Evolutionary conservation across 768 basidiomycete genomes (phyloP), one percentile per base, ranked within the genome.

Genomic region (Lactarius deliciosus): DNA sequence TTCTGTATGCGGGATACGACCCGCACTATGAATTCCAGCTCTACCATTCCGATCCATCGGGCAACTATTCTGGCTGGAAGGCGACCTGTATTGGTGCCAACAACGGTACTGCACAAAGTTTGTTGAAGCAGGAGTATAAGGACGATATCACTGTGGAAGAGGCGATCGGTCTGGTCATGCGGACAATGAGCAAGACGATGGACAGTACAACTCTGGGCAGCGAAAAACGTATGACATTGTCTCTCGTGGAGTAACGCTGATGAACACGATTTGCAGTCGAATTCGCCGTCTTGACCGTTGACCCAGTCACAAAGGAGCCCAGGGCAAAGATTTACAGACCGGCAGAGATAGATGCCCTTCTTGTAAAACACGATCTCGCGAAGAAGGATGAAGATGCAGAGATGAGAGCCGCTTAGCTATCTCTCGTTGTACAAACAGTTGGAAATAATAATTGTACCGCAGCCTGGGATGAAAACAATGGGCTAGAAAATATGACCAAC

Each of bases 161-260:
- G 57, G 96, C 95, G 25, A 90, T 96, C 71, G 89, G 86, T n/a
- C 82, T 99, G 25, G 94, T 91, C 55, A 82, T 98, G 71, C 90
- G 88, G 79, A 91, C 94, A 61, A 96, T 99, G 94, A 96, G 94
- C 82, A 98, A 98, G 85, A 98, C 96, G 63, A 98, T 99, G 96
- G 97, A 99, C 74, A 95, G 93, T 69, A 98, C 96, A 36, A 98
- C 94, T 55, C 77, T 99, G 69, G 91, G 93, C 38, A 96, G 93
- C 74, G 97, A 99, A 80, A 98, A 98, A 77, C 80, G 97, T 97
- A 72, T 74, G 94, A 57, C 50, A 10, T 53, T 32, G 32, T 50
- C 34, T 61, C 53, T 68, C 57, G 64, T 63, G 61, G 22, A 36
- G 36, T 25, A 40, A 61, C 68, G 30, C n/a, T 57, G 28, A 68